phyloP scores from a whole-genome alignment of 306 rosid genomes.

The Vigna nakashimae region DNA sequence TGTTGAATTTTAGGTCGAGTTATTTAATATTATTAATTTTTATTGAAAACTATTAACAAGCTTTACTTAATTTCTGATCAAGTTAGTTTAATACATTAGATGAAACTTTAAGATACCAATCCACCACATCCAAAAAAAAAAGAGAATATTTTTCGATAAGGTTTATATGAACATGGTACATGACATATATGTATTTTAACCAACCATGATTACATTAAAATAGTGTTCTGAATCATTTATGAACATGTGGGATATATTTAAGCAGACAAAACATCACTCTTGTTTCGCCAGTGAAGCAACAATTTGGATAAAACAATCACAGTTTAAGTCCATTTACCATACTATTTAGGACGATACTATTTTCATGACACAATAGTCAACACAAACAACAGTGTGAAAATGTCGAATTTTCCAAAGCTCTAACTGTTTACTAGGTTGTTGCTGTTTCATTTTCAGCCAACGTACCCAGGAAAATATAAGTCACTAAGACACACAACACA shows the following conservation, averaged over 20 bases:
- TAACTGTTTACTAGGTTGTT: conserved; percentile 17
- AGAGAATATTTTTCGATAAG: too few species aligned
- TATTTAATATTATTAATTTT: too few species aligned
- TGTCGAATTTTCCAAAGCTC: conserved; percentile 30
- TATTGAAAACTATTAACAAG: too few species aligned
- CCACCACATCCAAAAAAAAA: too few species aligned
- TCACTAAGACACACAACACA: too few species aligned
- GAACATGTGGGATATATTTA: conserved; percentile 8
- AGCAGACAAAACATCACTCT: conserved; percentile 16
- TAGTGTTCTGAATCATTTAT: conserved; percentile 31
- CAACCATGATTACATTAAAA: conserved; percentile 4
- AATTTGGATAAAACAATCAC: conserved; percentile 27
- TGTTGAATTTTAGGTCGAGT: too few species aligned
- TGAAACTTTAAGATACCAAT: too few species aligned
- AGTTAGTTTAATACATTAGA: too few species aligned
- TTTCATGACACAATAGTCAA: conserved; percentile 35
- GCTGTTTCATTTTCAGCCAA: conserved; percentile 39
- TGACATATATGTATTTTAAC: background rate
- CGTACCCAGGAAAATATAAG: too few species aligned
- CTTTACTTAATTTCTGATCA: too few species aligned
- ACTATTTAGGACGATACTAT: background rate
- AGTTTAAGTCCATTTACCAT: conserved; percentile 4
- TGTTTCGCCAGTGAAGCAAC: conserved; percentile 10
- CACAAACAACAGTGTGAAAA: conserved; percentile 10
- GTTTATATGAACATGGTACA: background rate